These are phyloP conservation scores for Tetrahymena thermophila DNA, from an alignment of 73 alveolate genomes.

Conservation along the genomic window DNA sequence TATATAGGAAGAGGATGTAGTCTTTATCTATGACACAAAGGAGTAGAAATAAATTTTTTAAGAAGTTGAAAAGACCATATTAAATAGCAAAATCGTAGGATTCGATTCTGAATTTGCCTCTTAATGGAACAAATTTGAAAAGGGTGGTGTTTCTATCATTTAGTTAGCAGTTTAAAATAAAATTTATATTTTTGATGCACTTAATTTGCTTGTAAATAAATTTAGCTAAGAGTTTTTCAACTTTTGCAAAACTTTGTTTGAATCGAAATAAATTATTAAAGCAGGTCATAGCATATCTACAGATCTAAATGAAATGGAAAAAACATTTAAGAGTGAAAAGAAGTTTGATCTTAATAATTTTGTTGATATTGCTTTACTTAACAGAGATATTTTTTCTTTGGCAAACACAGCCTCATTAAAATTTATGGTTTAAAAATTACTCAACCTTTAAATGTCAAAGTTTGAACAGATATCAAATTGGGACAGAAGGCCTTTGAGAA, in stretches of 20 bases:
- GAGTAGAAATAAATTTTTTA: not conserved
- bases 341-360: not conserved
- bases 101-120: not conserved
- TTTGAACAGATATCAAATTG: conserved; percentile 83
- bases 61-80: not conserved
- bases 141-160: not conserved
- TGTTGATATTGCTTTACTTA: not conserved
- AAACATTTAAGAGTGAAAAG: not conserved
- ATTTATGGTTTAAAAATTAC: not conserved
- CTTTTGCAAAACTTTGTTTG: not conserved
- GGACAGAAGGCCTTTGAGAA: conserved; percentile 80
- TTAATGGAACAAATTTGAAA: not conserved
- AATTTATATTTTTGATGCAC: not conserved
- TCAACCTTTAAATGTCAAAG: conserved; percentile 47
- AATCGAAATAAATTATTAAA: not conserved
- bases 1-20: not conserved
- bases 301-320: not conserved
- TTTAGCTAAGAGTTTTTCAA: not conserved
- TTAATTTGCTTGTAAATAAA: not conserved
- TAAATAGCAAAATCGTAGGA: not conserved
- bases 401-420: not conserved
- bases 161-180: not conserved
- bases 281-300: not conserved
- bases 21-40: not conserved
- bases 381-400: not conserved